These are phyloP conservation scores for Neurospora sp. DNA, from an alignment of 495 filamentous ascomycete species.

Conservation along the genomic window DNA sequence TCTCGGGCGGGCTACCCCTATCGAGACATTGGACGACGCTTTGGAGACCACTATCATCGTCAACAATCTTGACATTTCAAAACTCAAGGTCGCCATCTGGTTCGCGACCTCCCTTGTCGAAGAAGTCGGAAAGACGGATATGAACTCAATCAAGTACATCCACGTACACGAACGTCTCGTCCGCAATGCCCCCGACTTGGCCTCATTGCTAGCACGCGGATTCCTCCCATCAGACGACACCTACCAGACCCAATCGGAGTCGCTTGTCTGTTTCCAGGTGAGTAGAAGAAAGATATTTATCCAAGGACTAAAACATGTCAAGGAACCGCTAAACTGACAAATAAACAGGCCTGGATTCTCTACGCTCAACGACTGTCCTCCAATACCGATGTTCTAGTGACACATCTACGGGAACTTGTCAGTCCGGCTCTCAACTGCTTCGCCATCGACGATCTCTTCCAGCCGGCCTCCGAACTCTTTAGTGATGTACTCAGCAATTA, in stretches of 20 bases:
- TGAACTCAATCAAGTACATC: slow-evolving; percentile 41
- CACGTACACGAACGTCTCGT: slow-evolving; percentile 41
- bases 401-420: slow-evolving; percentile 46
- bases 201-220: slow-evolving; percentile 35
- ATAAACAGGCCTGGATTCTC: slow-evolving; percentile 50
- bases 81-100: slow-evolving; percentile 54
- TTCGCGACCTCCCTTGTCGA: slow-evolving; percentile 67
- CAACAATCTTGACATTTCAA: slow-evolving; percentile 39
- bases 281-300: slow-evolving; percentile 2
- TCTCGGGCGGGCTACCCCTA: slow-evolving; percentile 35
- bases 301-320: neutral
- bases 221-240: slow-evolving; percentile 23
- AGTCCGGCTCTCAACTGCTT: slow-evolving; percentile 48
- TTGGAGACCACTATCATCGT: slow-evolving; percentile 44
- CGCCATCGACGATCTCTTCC: slow-evolving; percentile 41
- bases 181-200: slow-evolving; percentile 42
- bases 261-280: slow-evolving; percentile 54
- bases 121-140: slow-evolving; percentile 59
- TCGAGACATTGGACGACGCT: slow-evolving; percentile 40
- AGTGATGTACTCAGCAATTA: slow-evolving; percentile 56
- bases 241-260: slow-evolving; percentile 33
- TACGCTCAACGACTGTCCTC: slow-evolving; percentile 53
- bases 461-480: slow-evolving; percentile 51
- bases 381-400: slow-evolving; percentile 41
- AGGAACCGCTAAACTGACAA: neutral